Conservation (phyloP, 768 basidiomycete species). For the Antrodiella citrinella region DNA sequence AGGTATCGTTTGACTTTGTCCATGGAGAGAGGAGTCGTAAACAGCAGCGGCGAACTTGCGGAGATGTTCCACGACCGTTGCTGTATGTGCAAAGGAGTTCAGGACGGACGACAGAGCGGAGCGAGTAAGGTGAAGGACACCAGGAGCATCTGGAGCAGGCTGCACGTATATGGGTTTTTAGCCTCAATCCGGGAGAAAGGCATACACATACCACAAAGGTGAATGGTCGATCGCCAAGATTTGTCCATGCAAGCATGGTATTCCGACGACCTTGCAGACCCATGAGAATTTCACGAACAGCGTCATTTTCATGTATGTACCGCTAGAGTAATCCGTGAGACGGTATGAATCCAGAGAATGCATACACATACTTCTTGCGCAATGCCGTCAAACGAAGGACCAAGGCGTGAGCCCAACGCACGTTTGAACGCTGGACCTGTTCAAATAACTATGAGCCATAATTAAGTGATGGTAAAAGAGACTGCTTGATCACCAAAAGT, state of each 20-base stretch:
- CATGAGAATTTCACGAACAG: conserved; percentile 71
- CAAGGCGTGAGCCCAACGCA: conserved; percentile 29
- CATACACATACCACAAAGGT: conserved; percentile 24
- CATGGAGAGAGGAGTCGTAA: conserved; percentile 24
- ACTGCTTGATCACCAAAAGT: conserved; percentile 73
- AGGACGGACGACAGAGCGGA: conserved; percentile 61
- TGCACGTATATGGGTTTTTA: conserved; percentile 15
- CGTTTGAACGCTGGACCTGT: conserved; percentile 40
- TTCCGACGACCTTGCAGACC: conserved; percentile 67
- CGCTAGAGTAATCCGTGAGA: conserved; percentile 29
- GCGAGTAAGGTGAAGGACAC: conserved; percentile 60
- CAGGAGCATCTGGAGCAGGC: conserved; percentile 46
- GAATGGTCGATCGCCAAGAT: conserved; percentile 19
- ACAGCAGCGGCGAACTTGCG: conserved; percentile 50
- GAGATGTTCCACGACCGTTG: conserved; percentile 55
- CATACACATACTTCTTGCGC: conserved; percentile 31
- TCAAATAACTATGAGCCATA: no score
- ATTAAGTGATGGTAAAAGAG: no score
- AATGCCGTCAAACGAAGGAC: conserved; percentile 31
- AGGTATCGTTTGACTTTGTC: conserved; percentile 2
- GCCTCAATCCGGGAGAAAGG: not conserved
- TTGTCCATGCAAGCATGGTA: conserved; percentile 36
- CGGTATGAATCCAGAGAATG: not conserved
- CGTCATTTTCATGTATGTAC: conserved; percentile 69
- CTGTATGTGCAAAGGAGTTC: conserved; percentile 44